phyloP scores from a whole-genome alignment of 2,329 filamentous ascomycete genomes.

The Ilyonectria robusta region DNA sequence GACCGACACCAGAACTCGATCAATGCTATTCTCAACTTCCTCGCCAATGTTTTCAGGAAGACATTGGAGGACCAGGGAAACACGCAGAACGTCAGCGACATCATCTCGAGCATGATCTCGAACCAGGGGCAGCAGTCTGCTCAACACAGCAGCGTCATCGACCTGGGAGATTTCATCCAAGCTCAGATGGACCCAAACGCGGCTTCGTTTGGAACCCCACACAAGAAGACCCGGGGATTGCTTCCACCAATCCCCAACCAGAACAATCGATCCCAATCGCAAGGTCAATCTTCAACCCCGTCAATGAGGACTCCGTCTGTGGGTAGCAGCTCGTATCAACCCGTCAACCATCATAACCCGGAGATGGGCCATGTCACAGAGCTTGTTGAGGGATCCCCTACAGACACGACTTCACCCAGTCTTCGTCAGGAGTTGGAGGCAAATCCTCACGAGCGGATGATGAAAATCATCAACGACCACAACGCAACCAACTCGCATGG shows the following conservation, averaged over 20 bases:
- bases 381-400: conserved; percentile 67
- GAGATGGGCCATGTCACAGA: conserved; percentile 73
- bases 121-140: conserved; percentile 62
- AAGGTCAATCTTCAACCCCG: conserved; percentile 16
- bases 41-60: conserved; percentile 96
- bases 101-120: conserved; percentile 84
- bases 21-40: conserved; percentile 97
- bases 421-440: conserved; percentile 69
- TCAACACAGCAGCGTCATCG: conserved; percentile 71
- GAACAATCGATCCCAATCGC: conserved; percentile 45
- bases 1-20: conserved; percentile 99
- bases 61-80: conserved; percentile 88
- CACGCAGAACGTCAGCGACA: conserved; percentile 83
- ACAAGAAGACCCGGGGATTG: conserved; percentile 68
- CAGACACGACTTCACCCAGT: conserved; percentile 62
- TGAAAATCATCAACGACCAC: conserved; percentile 76
- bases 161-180: conserved; percentile 72
- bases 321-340: conserved; percentile 42
- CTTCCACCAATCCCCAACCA: conserved; percentile 67
- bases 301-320: conserved; percentile 39
- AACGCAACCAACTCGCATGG: conserved; percentile 67
- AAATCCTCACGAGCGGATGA: conserved; percentile 74
- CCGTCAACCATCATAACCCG: conserved; percentile 52
- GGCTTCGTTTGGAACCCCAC: conserved; percentile 56
- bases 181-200: conserved; percentile 58